phyloP scores from a whole-genome alignment of 1,284 basidiomycete genomes.

The Apiotrichum brassicae region DNA sequence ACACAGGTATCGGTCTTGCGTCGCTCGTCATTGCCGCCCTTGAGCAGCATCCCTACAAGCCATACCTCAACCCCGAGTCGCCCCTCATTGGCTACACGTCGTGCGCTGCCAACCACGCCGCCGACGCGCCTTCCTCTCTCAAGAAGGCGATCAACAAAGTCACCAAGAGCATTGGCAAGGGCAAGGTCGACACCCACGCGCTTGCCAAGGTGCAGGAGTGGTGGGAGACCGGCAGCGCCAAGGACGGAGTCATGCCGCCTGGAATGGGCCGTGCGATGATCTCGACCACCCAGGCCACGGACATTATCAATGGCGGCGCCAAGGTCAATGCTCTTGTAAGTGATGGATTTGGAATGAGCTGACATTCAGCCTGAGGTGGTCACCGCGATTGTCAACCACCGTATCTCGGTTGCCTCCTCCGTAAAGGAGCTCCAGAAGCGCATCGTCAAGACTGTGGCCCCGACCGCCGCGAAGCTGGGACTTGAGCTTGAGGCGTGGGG shows the following conservation, averaged over 20 bases:
- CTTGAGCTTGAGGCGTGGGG: constrained; percentile 38
- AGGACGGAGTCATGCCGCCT: constrained; percentile 10
- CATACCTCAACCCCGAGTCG: constrained; percentile 25
- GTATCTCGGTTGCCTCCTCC: constrained; percentile 36
- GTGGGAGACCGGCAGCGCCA: constrained; percentile 17
- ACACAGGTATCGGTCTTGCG: constrained; percentile 44
- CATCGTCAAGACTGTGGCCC: constrained; percentile 25
- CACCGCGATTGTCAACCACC: constrained; percentile 41
- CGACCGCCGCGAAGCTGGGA: constrained; percentile 33
- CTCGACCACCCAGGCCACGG: constrained; percentile 40
- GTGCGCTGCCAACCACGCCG: constrained; percentile 31
- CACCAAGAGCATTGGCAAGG: constrained; percentile 18
- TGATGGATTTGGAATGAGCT: not conserved
- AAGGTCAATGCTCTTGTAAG: constrained; percentile 39
- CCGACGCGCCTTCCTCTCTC: constrained; percentile 22
- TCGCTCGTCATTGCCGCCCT: constrained; percentile 38
- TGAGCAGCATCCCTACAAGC: constrained; percentile 36
- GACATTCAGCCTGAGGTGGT: constrained; percentile 31
- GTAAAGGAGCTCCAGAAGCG: constrained; percentile 32
- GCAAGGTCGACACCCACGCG: constrained; percentile 29
- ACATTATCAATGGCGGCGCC: constrained; percentile 40
- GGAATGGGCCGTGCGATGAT: constrained; percentile 27
- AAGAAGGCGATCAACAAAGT: constrained; percentile 24
- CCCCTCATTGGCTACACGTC: constrained; percentile 24
- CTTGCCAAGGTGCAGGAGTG: constrained; percentile 29